Evolutionary conservation across 225 moss, liverwort and hornwort genomes (phyloP).

Genomic region (Marchantia polymorpha): DNA sequence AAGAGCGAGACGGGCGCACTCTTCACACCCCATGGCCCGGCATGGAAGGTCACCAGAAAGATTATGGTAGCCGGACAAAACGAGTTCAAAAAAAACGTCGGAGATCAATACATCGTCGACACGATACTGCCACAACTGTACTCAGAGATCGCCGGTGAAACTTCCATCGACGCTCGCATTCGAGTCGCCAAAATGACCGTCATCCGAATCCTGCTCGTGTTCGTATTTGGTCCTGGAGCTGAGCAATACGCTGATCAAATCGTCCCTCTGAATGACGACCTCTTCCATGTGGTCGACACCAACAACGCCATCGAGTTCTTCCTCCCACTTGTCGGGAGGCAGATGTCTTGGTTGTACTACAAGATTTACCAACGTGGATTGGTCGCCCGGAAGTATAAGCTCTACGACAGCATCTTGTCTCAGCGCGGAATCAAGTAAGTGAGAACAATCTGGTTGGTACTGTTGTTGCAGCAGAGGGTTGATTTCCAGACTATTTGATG

Average conservation of each 20-base stretch:
- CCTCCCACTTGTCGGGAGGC: not conserved
- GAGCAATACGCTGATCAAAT: not conserved
- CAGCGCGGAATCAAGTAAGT: not conserved
- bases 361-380: not conserved
- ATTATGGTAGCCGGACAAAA: slow-evolving; percentile 7
- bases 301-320: not conserved
- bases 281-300: not conserved
- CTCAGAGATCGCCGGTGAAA: not conserved
- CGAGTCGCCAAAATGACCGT: not conserved
- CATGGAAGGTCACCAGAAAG: slow-evolving; percentile 12
- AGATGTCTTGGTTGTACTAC: not conserved
- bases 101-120: not conserved
- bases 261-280: not conserved
- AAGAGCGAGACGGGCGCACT: not conserved
- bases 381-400: not conserved
- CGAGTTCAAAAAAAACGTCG: slow-evolving; percentile 4
- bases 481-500: too few species aligned
- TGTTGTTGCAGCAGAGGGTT: too few species aligned
- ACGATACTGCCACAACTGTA: not conserved
- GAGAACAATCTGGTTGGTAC: too few species aligned
- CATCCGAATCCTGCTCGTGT: not conserved
- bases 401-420: not conserved
- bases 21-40: not conserved
- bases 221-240: not conserved
- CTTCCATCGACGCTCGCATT: not conserved